Base-by-base conservation (phyloP, 2,329 filamentous ascomycete species). In the Rhexocercosporidium sp. region DNA sequence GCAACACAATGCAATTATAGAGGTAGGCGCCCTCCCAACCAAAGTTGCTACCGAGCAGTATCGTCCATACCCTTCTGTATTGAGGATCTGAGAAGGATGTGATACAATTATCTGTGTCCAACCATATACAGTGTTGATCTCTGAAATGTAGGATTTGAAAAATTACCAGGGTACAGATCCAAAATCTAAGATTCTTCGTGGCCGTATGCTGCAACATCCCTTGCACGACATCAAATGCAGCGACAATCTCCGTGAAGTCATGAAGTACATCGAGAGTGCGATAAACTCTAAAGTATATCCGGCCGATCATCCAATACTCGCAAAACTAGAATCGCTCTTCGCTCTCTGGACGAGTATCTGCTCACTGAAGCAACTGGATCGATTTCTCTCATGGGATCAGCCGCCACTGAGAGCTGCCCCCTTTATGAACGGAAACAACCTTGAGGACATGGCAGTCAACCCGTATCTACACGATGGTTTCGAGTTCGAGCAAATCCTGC, bases 361-460 rank as follows among this genome's bases (percentile, higher is more conserved):
- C 27, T 60, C 57, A 22, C 57, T 60, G 39, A 60, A 46, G 39
- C 57, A 60, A 31, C 27, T 60, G 16, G 37, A 60, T 34, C 57
- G 57, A 11, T 60, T 46, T 20, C 37, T 60, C 16, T 46, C 57
- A 1, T 0, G 4, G 22, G 37, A 46, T 47, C 37, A 60, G 18
- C 25, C 39, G 20, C 18, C 27, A 20, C 39, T 44, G 22, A 34
- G 12, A 3, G 25, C 16, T n/a, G 1, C 22, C 2, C 27, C 22
- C 39, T 16, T n/a, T 12, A 5, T n/a, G 14, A 14, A 46, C 12
- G 39, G 44, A 8, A n/a, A 20, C 39, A 31, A 60, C 22, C 25
- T 60, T 16, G 5, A 14, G 7, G 16, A 29, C 8, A 25, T 18
- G 14, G 5, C 22, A 3, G 49, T 31, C 20, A 64, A 64, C 47